Conservation (phyloP, 352 stramenopile genomes). For the Pythium periplocum region DNA sequence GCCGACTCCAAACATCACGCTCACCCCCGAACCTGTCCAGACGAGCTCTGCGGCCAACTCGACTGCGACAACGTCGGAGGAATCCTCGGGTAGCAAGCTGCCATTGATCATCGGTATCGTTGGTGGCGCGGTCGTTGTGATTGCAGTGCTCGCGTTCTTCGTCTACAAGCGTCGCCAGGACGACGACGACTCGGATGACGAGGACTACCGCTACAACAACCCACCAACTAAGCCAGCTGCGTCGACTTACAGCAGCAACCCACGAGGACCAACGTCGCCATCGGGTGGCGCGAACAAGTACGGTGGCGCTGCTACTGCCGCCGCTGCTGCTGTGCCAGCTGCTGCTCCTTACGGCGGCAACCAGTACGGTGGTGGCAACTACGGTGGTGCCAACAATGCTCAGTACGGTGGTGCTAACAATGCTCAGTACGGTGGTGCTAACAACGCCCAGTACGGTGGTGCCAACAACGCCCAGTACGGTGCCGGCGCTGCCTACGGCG, state of each 20-base stretch:
- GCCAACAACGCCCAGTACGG: conserved; percentile 18
- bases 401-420: too few species aligned
- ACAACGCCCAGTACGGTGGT: too few species aligned
- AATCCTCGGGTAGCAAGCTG: conserved; percentile 26
- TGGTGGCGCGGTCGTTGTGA: conserved; percentile 26
- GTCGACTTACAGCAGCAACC: not conserved
- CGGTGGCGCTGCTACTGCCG: not conserved
- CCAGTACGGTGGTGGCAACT: not conserved
- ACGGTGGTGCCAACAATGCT: too few species aligned
- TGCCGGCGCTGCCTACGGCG: conserved; percentile 6
- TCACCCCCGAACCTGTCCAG: not conserved
- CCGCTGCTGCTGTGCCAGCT: too few species aligned
- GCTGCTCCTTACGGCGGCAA: not conserved
- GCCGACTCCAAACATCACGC: conserved; percentile 13
- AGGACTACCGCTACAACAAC: conserved; percentile 24
- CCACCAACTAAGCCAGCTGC: conserved; percentile 11
- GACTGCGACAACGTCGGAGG: conserved; percentile 12
- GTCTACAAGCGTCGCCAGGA: conserved; percentile 52
- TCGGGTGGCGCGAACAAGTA: not conserved
- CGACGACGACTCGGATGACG: conserved; percentile 60
- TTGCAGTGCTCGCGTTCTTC: conserved; percentile 51
- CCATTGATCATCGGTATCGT: conserved; percentile 51
- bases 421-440: too few species aligned
- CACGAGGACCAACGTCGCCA: not conserved
- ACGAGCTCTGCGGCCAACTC: too few species aligned